Base-by-base conservation (phyloP, 176 grass and related monocot genomes). In the Bothriochloa decipiens region DNA sequence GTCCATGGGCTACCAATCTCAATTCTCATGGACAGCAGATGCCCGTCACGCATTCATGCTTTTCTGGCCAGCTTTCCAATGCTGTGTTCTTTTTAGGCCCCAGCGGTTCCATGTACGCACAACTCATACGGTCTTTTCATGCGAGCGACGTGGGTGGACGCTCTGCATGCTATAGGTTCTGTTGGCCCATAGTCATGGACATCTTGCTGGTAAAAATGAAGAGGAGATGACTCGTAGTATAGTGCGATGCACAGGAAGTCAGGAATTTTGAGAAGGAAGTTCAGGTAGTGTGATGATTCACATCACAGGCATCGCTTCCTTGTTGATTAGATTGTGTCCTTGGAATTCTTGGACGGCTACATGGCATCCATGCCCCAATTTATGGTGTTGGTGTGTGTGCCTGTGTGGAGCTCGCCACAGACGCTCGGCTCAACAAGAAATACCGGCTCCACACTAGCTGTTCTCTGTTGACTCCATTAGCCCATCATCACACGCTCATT, bases 341-440 rank as follows among this genome's bases (percentile, higher is more conserved):
- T 76, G 40, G 52, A 77, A 81, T 86, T 65, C 55, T 52, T 83
- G 53, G 74, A 25, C 13, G 33, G 75, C 57, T 78, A 79, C 74
- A 61, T 87, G 45, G 46, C 62, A 61, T 82, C 57, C 83, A 72
- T 42, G 72, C 72, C 78, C 65, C 40, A 70, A 61, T 82, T 90
- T 58, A 82, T 74, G 84, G 27, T 57, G 3, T 43, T 22, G 22
- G 65, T 35, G 33, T 35, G 33, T 35, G 33, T 35, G 33, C 36
- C 36, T 57, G 3, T 42, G 26, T 27, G 53, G 83, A 71, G 88
- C 45, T 65, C 74, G n/a, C 61, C 36, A 12, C 40, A 28, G 46
- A 17, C 16, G 50, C 50, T 20, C 5, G 18, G 15, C 74, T 72
- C 77, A 76, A 81, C 82, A 76, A 32, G n/a, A 89, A 81, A 41